Percentiles rank a stretch among this genome's conserved stretches.
phyloP scores from a whole-genome alignment of 1,139 yeast species.

The Magnusiomyces fungicola region DNA sequence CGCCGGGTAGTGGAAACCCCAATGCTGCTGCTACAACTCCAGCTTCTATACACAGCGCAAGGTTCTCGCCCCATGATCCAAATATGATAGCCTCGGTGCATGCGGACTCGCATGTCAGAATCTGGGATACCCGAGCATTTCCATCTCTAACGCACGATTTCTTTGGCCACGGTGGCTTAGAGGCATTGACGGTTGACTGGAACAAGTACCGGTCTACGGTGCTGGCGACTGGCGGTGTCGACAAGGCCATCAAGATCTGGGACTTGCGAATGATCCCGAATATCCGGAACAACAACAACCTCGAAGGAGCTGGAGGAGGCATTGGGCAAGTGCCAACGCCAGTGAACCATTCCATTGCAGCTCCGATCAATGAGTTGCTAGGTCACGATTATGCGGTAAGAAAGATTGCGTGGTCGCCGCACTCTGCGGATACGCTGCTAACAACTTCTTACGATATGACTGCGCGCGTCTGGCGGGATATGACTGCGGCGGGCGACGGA shows the following conservation, averaged over 20 bases:
- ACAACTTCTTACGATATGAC: slow-evolving; percentile 92
- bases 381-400: slow-evolving; percentile 91
- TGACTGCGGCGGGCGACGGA: slow-evolving; percentile 31
- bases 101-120: slow-evolving; percentile 67
- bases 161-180: slow-evolving; percentile 72
- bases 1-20: slow-evolving; percentile 19
- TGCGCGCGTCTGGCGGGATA: slow-evolving; percentile 76
- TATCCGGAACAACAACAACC: slow-evolving; percentile 21
- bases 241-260: slow-evolving; percentile 77
- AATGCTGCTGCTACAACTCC: slow-evolving; percentile 12
- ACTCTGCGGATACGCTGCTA: slow-evolving; percentile 59
- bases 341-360: slow-evolving; percentile 36
- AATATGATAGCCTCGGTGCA: slow-evolving; percentile 64
- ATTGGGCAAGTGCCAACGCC: slow-evolving; percentile 33
- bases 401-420: slow-evolving; percentile 84
- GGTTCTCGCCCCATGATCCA: slow-evolving; percentile 82
- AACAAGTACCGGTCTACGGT: slow-evolving; percentile 77
- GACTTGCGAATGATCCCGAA: slow-evolving; percentile 64
- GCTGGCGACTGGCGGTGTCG: slow-evolving; percentile 86
- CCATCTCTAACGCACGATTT: slow-evolving; percentile 46
- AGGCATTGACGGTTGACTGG: slow-evolving; percentile 77
- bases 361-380: slow-evolving; percentile 64
- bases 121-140: slow-evolving; percentile 75
- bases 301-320: slow-evolving; percentile 16
- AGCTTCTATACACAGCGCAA: slow-evolving; percentile 57